Evolutionary conservation across 352 stramenopile genomes (phyloP).

Genomic region (Pythium pyrilobum): DNA sequence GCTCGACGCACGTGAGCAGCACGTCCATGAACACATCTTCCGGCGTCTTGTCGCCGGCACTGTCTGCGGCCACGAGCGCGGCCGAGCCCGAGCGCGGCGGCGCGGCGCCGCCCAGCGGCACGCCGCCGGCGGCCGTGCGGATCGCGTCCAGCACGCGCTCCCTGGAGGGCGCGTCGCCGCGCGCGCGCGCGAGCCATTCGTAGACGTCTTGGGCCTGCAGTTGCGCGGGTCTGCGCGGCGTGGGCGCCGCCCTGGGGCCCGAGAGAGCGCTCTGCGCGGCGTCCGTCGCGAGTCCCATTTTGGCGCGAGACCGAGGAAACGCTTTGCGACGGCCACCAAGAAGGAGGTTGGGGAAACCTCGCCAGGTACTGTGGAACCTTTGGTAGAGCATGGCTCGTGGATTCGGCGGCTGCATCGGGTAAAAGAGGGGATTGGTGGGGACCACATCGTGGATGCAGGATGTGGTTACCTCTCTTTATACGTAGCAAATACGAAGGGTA

Average conservation of each 20-base stretch:
- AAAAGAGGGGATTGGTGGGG: too few species aligned
- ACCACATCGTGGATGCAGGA: too few species aligned
- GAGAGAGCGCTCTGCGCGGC: background rate
- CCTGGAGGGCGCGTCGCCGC: constrained; percentile 24
- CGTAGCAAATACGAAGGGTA: too few species aligned
- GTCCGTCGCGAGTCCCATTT: constrained; percentile 2
- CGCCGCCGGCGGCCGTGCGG: constrained; percentile 37
- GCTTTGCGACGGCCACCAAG: too few species aligned
- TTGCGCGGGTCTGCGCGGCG: background rate
- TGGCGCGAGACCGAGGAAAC: too few species aligned
- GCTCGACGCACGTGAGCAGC: constrained; percentile 16
- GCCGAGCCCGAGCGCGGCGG: constrained; percentile 17
- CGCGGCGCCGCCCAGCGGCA: constrained; percentile 41
- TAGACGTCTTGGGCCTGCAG: constrained; percentile 22
- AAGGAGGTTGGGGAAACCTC: too few species aligned
- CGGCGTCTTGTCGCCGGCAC: background rate
- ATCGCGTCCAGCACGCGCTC: constrained; percentile 32
- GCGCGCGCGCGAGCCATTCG: constrained; percentile 37
- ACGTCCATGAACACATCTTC: constrained; percentile 17
- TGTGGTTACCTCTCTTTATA: too few species aligned
- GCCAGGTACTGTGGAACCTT: too few species aligned
- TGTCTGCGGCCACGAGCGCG: constrained; percentile 8
- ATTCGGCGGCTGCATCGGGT: too few species aligned
- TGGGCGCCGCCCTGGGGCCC: background rate
- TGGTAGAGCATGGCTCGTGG: too few species aligned